Conservation (phyloP, 768 basidiomycete species). For the Boletus coccyginus region DNA sequence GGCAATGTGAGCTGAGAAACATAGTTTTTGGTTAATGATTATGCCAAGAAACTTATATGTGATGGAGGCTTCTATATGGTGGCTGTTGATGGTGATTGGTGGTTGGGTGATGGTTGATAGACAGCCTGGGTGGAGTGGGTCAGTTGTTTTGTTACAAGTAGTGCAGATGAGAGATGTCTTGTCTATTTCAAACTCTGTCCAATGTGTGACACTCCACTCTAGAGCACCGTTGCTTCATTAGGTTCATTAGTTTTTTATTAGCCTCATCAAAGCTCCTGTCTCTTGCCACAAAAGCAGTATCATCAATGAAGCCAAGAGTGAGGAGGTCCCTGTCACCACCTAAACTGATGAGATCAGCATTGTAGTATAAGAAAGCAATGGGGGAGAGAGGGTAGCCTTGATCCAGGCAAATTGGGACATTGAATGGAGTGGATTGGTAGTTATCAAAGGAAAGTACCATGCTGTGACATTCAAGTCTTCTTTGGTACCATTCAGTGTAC, state of each 20-base stretch:
- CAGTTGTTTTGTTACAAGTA: no score
- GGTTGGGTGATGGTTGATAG: no score
- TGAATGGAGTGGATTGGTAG: conserved; percentile 14
- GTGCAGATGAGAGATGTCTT: neutral
- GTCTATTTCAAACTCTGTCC: neutral
- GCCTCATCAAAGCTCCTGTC: neutral
- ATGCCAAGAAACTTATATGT: neutral
- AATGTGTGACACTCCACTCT: no score
- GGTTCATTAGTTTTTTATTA: neutral
- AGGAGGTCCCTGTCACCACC: neutral
- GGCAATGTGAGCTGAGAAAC: neutral
- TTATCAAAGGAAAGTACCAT: conserved; percentile 24
- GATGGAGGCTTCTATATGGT: no score
- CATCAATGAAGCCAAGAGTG: conserved; percentile 3
- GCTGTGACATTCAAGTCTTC: no score
- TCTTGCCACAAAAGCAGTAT: neutral
- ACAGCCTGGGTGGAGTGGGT: no score
- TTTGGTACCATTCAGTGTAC: neutral
- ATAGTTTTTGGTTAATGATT: neutral
- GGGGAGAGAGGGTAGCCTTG: conserved; percentile 33
- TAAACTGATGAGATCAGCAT: conserved; percentile 19
- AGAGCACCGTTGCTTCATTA: neutral
- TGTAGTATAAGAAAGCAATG: conserved; percentile 29
- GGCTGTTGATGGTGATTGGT: no score
- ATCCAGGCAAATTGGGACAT: conserved; percentile 23